Conservation (phyloP, 148 eudicot genomes). For the Rheum nobile region DNA sequence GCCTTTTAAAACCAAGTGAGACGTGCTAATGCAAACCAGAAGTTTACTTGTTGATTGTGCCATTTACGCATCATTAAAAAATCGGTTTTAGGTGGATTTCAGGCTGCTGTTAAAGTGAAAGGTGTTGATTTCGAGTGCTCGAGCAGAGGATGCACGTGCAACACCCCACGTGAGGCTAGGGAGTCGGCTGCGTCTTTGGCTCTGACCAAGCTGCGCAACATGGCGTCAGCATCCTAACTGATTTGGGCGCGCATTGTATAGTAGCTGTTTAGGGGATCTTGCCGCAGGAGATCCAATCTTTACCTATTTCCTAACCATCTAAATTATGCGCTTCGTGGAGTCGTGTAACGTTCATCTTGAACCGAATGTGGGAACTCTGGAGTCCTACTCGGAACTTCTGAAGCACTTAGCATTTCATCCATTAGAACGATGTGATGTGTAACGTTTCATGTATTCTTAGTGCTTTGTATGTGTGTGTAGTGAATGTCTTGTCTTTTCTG, state of each 20-base stretch:
- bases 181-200: conserved; percentile 38
- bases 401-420: too few relatives aligned
- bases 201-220: conserved; percentile 26
- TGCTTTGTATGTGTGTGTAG: too few relatives aligned
- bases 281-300: not conserved
- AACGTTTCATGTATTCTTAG: too few relatives aligned
- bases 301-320: not conserved
- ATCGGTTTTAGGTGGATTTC: conserved; percentile 19
- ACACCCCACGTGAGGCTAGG: conserved; percentile 35
- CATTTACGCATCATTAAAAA: too few relatives aligned
- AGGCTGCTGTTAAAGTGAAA: conserved; percentile 26
- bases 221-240: conserved; percentile 8
- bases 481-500: too few relatives aligned
- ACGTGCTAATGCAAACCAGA: too few relatives aligned
- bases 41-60: too few relatives aligned
- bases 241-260: not conserved
- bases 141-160: conserved; percentile 15
- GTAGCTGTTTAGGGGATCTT: not conserved
- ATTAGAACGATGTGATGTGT: too few relatives aligned
- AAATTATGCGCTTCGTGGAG: not conserved
- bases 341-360: not conserved
- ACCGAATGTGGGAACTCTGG: not conserved
- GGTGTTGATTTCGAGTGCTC: conserved; percentile 39
- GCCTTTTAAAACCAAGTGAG: too few relatives aligned
- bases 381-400: not conserved